Conservation (phyloP, 805 yeast genomes). For the Cyberlindnera samutprakarnensis region DNA sequence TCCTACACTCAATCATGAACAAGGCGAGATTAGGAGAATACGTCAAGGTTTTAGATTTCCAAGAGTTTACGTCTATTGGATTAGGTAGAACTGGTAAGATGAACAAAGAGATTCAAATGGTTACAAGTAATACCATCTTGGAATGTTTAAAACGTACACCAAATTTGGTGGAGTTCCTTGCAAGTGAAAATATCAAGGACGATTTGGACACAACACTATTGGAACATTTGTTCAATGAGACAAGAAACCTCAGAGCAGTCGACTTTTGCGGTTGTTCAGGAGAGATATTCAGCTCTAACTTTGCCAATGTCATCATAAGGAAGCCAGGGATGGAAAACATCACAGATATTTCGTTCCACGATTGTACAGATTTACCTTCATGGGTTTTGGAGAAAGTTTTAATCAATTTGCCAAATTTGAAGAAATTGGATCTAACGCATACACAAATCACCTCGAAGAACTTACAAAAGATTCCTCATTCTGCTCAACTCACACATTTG, state of each 20-base stretch:
- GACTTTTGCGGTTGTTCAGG: constrained; percentile 90
- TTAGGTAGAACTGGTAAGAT: constrained; percentile 82
- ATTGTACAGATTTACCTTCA: constrained; percentile 70
- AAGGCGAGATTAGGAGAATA: constrained; percentile 44
- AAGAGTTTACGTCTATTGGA: constrained; percentile 84
- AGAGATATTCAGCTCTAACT: constrained; percentile 49
- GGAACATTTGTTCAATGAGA: constrained; percentile 42
- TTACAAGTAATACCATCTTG: constrained; percentile 64
- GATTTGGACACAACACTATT: constrained; percentile 63
- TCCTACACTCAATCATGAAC: constrained; percentile 47
- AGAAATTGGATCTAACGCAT: constrained; percentile 72
- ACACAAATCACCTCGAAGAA: constrained; percentile 67
- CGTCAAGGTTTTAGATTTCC: constrained; percentile 76
- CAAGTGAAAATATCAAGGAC: constrained; percentile 78
- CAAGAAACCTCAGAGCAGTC: constrained; percentile 53
- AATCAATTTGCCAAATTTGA: constrained; percentile 47
- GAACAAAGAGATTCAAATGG: constrained; percentile 90
- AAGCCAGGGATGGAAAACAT: constrained; percentile 16
- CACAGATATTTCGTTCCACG: constrained; percentile 63
- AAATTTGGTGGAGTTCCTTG: constrained; percentile 69
- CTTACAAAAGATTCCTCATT: constrained; percentile 43
- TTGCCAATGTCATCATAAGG: constrained; percentile 31
- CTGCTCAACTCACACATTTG: constrained; percentile 63
- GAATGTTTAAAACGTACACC: constrained; percentile 57
- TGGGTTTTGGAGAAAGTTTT: constrained; percentile 49